Evolutionary conservation across 2,329 filamentous ascomycete genomes (phyloP).

Genomic region (Diaporthe sp.): DNA sequence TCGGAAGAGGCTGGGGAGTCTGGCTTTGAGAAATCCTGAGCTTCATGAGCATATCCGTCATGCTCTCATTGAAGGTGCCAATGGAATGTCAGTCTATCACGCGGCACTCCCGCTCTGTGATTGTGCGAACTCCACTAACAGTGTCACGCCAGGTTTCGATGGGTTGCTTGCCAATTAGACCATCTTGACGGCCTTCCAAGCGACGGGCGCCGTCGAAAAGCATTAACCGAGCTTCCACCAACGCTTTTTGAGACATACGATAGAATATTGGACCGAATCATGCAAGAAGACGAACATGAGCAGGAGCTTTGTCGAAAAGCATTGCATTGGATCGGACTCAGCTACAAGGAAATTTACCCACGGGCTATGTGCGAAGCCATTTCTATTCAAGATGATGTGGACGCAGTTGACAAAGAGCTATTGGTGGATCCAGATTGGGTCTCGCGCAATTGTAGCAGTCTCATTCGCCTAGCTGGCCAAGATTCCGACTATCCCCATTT

Average conservation of each 20-base stretch:
- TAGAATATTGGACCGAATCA: background rate
- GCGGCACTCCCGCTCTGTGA: accelerated
- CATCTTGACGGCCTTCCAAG: background rate
- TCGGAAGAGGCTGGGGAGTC: background rate
- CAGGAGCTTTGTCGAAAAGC: background rate
- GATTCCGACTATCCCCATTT: background rate
- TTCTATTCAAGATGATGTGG: background rate
- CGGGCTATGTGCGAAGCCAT: background rate
- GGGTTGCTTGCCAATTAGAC: background rate
- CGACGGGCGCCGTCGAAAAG: background rate
- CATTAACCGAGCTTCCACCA: background rate
- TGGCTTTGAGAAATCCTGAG: background rate
- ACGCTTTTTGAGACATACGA: background rate
- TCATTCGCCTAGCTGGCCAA: background rate
- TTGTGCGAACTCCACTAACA: background rate
- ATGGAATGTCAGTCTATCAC: background rate
- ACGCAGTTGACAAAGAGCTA: background rate
- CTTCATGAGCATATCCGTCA: background rate
- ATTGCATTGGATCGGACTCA: background rate
- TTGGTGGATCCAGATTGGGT: background rate
- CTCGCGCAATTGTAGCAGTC: background rate
- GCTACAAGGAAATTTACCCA: accelerated
- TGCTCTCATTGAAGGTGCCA: background rate
- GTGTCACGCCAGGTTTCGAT: background rate
- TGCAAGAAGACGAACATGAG: background rate